Evolutionary conservation across 257 asterid genomes (phyloP), one percentile per base, ranked within the genome.

Genomic region (Gentiana dahurica): DNA sequence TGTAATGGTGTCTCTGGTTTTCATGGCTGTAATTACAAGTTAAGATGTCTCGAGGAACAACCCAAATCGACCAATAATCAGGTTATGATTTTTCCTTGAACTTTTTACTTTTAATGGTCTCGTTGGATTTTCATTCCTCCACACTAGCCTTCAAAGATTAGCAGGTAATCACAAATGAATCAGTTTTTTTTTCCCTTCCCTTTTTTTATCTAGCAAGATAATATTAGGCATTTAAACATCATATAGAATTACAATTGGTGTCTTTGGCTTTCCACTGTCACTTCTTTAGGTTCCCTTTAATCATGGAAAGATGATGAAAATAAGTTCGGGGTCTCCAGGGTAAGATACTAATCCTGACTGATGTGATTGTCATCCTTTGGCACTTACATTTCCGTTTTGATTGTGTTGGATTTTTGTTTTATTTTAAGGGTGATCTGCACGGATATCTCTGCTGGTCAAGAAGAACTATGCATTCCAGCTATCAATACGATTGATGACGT

Each of bases 401-500:
- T 48, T 36, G 36, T 11, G 6, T 55, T 34, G 8, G 12, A 45
- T 56, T 51, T 37, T 54, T 63, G 24, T 24, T 24, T 24, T 57
- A 49, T 47, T 2, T n/a, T 44, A 60, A 64, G 69, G 69, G 36
- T 55, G 58, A 52, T 64, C 7, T 56, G 46, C 37, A 38, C 32
- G 69, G 69, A 64, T 53, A 33, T 64, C 54, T 64, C 69, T 57
- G 69, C 58, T 49, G 69, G 72, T 24, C 62, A 60, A 67, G 72
- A 67, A 56, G 66, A 67, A 47, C 44, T 54, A 32, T 37, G 48
- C n/a, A 67, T 67, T n/a, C 72, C 72, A 11, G 67, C 50, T 55
- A 41, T 62, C 61, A 67, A 67, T 55, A 48, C 56, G 51, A 43
- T 60, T 32, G 72, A 67, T 60, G 63, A 60, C 54, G 34, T 46